These are phyloP conservation scores for Candolleomyces efflorescens DNA, from an alignment of 768 basidiomycete genomes.

Conservation along the genomic window DNA sequence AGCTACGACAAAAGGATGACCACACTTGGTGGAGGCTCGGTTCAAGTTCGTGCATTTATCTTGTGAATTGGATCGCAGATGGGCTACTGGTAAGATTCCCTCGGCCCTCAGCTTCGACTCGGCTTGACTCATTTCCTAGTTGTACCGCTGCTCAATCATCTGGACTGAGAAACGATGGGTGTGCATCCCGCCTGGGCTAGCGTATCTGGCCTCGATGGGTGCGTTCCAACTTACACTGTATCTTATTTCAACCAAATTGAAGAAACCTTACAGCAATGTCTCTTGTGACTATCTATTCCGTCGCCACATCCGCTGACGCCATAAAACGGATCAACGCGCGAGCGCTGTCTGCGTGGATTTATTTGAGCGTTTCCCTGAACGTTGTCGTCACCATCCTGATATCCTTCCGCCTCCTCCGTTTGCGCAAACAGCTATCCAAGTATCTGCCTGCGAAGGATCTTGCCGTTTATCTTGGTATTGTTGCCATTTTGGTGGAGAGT, in stretches of 20 bases:
- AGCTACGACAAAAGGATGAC: neutral
- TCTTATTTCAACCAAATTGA: neutral
- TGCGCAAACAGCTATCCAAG: neutral
- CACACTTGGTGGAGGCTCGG: neutral
- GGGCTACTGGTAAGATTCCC: neutral
- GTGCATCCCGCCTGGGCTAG: neutral
- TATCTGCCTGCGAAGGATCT: neutral
- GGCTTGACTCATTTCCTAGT: neutral
- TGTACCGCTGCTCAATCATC: slow-evolving; percentile 2
- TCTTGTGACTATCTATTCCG: neutral
- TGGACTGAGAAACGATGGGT: slow-evolving; percentile 2
- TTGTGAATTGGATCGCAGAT: neutral
- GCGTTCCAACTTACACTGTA: too few relatives aligned
- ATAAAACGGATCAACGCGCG: neutral
- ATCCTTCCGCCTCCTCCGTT: neutral
- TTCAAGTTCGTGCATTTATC: neutral
- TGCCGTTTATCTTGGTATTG: neutral
- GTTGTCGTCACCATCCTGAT: slow-evolving; percentile 2
- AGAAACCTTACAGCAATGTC: neutral
- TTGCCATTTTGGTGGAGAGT: slow-evolving; percentile 1
- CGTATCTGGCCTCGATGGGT: slow-evolving; percentile 1
- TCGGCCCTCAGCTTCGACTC: neutral
- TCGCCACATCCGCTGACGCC: neutral
- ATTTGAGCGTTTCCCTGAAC: neutral
- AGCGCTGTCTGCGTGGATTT: neutral